Evolutionary conservation across 2,329 filamentous ascomycete genomes (phyloP).

Genomic region (Monilinia laxa): DNA sequence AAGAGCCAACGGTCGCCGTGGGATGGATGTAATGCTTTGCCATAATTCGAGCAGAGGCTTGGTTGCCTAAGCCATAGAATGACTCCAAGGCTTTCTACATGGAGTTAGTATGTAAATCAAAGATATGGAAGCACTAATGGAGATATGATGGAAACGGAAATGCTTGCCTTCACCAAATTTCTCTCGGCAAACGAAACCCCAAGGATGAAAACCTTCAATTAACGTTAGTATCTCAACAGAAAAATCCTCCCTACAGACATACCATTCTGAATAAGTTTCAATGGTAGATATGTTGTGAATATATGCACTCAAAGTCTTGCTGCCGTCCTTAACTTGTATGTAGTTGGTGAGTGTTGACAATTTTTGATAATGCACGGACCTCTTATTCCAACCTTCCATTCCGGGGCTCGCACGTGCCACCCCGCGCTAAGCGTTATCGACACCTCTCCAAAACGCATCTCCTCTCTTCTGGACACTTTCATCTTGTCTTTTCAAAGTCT

Average conservation of each 20-base stretch:
- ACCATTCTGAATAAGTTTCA: slow-evolving; percentile 33
- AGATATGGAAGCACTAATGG: neutral
- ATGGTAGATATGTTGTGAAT: neutral
- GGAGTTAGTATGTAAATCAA: slow-evolving; percentile 7
- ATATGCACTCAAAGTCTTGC: slow-evolving; percentile 18
- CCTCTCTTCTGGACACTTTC: slow-evolving; percentile 1
- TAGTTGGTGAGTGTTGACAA: slow-evolving; percentile 24
- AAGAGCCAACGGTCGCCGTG: slow-evolving; percentile 70
- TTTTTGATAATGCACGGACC: slow-evolving; percentile 26
- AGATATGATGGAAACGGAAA: neutral
- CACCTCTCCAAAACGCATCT: slow-evolving; percentile 37
- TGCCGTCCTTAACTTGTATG: slow-evolving; percentile 8
- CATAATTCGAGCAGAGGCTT: slow-evolving; percentile 71
- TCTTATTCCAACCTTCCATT: neutral
- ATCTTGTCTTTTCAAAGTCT: neutral
- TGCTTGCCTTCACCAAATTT: slow-evolving; percentile 75
- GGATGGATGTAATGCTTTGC: slow-evolving; percentile 88
- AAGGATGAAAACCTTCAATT: slow-evolving; percentile 67
- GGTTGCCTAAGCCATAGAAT: slow-evolving; percentile 82
- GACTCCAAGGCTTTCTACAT: slow-evolving; percentile 70
- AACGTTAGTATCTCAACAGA: slow-evolving; percentile 19
- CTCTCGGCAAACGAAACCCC: slow-evolving; percentile 82
- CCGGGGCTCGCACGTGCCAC: slow-evolving; percentile 30
- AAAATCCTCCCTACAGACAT: neutral
- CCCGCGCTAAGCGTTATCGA: slow-evolving; percentile 31